These are phyloP conservation scores for Aspergillus neotritici DNA, from an alignment of 2,329 filamentous ascomycete species.

Conservation along the genomic window DNA sequence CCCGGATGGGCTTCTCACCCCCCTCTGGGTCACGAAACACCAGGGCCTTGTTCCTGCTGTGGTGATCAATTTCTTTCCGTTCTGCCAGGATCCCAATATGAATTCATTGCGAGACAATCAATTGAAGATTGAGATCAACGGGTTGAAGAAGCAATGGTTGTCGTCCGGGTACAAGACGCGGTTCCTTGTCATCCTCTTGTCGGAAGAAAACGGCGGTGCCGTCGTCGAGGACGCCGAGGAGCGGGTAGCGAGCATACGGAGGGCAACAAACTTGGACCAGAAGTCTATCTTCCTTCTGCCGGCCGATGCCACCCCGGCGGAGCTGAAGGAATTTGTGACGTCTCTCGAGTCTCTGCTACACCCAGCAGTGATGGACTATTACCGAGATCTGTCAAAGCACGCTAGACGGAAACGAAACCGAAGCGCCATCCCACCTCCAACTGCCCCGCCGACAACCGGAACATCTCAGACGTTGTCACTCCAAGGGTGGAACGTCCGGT, in stretches of 20 bases:
- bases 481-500: constrained; percentile 86
- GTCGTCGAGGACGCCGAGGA: constrained; percentile 62
- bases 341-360: constrained; percentile 69
- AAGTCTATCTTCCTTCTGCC: constrained; percentile 84
- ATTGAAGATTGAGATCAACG: constrained; percentile 80
- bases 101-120: constrained; percentile 78
- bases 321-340: constrained; percentile 67
- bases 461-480: constrained; percentile 81
- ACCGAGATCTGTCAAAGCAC: constrained; percentile 89
- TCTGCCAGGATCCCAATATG: constrained; percentile 66
- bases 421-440: constrained; percentile 71
- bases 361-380: constrained; percentile 76
- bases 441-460: constrained; percentile 72
- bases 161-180: constrained; percentile 64
- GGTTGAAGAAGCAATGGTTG: constrained; percentile 61
- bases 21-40: constrained; percentile 82
- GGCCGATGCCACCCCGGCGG: constrained; percentile 62
- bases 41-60: constrained; percentile 76
- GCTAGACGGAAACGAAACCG: constrained; percentile 79
- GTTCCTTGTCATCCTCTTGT: constrained; percentile 70
- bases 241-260: constrained; percentile 70
- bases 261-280: constrained; percentile 71
- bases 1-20: constrained; percentile 80
- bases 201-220: constrained; percentile 62
- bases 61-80: constrained; percentile 72